Evolutionary conservation across 345 rosid genomes (phyloP).

Genomic region (Pistacia atlantica): DNA sequence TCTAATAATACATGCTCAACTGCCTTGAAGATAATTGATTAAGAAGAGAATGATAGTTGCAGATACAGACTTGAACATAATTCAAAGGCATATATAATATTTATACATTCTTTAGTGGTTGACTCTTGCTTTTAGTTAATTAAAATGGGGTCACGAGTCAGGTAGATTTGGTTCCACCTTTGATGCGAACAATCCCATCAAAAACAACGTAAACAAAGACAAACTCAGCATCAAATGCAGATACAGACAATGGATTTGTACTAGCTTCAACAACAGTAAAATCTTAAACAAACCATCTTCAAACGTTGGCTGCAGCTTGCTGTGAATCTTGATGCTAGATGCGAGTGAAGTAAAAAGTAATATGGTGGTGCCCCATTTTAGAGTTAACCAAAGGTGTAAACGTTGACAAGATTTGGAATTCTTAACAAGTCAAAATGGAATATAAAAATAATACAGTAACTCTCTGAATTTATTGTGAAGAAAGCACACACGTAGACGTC

Average conservation of each 20-base stretch:
- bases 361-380: conserved; percentile 22
- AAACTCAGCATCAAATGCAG: conserved; percentile 10
- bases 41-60: conserved; percentile 8
- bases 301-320: background rate
- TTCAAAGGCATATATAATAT: background rate
- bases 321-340: background rate
- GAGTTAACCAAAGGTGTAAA: conserved; percentile 15
- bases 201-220: conserved; percentile 29
- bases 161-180: conserved; percentile 39
- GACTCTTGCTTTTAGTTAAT: conserved; percentile 42
- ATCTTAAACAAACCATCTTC: background rate
- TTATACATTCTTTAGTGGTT: conserved; percentile 38
- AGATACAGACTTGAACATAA: background rate
- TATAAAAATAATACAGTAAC: conserved; percentile 12
- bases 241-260: no score
- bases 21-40: conserved; percentile 16
- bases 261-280: background rate
- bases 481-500: conserved; percentile 27
- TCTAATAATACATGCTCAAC: conserved; percentile 25
- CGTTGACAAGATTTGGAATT: conserved; percentile 24
- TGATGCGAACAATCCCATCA: conserved; percentile 35
- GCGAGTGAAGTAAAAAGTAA: conserved; percentile 5
- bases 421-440: background rate
- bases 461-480: conserved; percentile 22
- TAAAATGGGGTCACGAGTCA: conserved; percentile 31